Evolutionary conservation across 2,329 filamentous ascomycete genomes (phyloP).

Genomic region (Epichloe sp.): DNA sequence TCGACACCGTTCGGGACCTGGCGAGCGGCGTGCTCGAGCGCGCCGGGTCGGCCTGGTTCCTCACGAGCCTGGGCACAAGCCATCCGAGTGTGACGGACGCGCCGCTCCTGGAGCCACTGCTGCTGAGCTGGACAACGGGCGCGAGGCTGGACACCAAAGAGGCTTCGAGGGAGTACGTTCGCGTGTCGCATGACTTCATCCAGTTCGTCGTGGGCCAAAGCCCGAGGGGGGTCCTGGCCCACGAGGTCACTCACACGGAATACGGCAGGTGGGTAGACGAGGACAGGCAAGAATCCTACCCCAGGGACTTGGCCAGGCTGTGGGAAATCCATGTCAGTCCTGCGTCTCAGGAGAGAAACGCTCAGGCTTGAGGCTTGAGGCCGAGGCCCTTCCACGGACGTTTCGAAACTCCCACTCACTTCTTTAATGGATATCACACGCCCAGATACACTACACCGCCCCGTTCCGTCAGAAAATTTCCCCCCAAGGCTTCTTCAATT

Average conservation of each 20-base stretch:
- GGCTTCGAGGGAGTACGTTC: conserved; percentile 48
- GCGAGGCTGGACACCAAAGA: conserved; percentile 43
- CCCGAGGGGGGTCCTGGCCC: conserved; percentile 34
- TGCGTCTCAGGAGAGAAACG: conserved; percentile 1
- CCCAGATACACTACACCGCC: too few relatives aligned
- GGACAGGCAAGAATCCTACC: conserved; percentile 18
- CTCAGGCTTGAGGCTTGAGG: too few relatives aligned
- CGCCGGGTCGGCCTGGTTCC: conserved; percentile 36
- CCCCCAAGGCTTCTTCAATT: background rate
- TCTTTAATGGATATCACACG: background rate
- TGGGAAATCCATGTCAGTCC: conserved; percentile 31
- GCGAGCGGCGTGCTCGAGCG: conserved; percentile 32
- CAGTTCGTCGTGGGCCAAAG: conserved; percentile 29
- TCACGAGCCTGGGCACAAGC: conserved; percentile 39
- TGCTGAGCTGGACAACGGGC: conserved; percentile 49
- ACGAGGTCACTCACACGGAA: conserved; percentile 31
- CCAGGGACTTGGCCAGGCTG: conserved; percentile 20
- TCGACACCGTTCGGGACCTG: conserved; percentile 46
- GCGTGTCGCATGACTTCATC: conserved; percentile 44
- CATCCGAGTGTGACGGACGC: conserved; percentile 56
- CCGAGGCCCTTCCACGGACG: too few relatives aligned
- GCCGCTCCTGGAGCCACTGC: conserved; percentile 46
- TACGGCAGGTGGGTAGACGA: conserved; percentile 28
- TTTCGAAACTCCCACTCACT: background rate
- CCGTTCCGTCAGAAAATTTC: background rate